A percentile compares a stretch with the other conserved stretches of the same genome.
These are phyloP conservation scores for Vaccinium corymbosum DNA, from an alignment of 148 eudicot species.

Conservation along the genomic window DNA sequence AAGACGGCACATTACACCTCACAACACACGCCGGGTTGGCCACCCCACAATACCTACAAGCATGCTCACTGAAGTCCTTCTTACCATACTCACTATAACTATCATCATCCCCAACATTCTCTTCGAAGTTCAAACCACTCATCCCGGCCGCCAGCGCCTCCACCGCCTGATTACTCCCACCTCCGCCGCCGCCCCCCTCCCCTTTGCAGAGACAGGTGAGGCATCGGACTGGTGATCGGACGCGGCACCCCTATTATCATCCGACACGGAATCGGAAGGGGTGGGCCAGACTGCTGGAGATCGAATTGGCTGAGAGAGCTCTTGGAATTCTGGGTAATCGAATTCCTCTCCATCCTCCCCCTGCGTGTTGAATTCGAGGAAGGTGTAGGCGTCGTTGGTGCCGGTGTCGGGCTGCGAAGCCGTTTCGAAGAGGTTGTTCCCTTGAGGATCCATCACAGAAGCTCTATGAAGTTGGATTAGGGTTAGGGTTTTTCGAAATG, in stretches of 20 bases:
- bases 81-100: constrained; percentile 59
- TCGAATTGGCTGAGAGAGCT: constrained; percentile 70
- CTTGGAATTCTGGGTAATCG: constrained; percentile 59
- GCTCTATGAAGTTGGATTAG: background rate
- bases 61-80: constrained; percentile 75
- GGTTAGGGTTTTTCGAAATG: constrained; percentile 4
- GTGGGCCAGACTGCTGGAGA: constrained; percentile 57
- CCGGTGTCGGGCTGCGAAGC: constrained; percentile 92
- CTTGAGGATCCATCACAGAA: constrained; percentile 63
- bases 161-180: constrained; percentile 29
- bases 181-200: constrained; percentile 23
- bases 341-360: constrained; percentile 20
- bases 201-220: constrained; percentile 33
- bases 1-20: constrained; percentile 88
- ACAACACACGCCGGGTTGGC: constrained; percentile 94
- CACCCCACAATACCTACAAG: constrained; percentile 92
- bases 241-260: constrained; percentile 19
- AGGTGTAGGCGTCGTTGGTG: constrained; percentile 72
- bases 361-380: constrained; percentile 89
- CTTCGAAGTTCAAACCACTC: constrained; percentile 85
- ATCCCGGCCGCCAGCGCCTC: constrained; percentile 66
- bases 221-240: constrained; percentile 26
- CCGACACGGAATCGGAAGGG: constrained; percentile 46
- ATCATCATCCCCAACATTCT: constrained; percentile 81
- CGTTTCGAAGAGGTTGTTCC: constrained; percentile 74